Conservation (phyloP, 345 rosid genomes). For the Leavenworthia alabamica region DNA sequence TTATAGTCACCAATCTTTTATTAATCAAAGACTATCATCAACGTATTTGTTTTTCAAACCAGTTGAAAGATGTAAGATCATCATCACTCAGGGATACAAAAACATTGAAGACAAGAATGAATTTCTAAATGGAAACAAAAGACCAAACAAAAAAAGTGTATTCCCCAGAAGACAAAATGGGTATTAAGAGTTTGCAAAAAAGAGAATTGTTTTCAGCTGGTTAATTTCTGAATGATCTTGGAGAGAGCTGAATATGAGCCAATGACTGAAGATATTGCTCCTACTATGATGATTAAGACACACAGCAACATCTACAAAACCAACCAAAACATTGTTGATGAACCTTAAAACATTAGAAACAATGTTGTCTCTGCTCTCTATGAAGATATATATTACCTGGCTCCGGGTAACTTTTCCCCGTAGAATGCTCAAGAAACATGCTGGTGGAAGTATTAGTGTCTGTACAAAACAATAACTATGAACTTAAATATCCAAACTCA, state of each 20-base stretch:
- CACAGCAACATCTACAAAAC: conserved; percentile 46
- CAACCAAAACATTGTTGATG: too few relatives aligned
- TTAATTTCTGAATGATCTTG: conserved; percentile 52
- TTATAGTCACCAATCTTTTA: neutral
- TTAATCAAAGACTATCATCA: neutral
- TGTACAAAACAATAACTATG: conserved; percentile 37
- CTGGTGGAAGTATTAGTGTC: conserved; percentile 89
- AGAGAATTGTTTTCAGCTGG: too few relatives aligned
- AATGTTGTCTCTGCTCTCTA: too few relatives aligned
- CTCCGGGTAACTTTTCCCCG: conserved; percentile 49
- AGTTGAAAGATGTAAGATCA: conserved; percentile 3
- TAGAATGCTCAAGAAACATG: conserved; percentile 78
- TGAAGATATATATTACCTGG: too few relatives aligned
- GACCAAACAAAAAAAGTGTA: neutral
- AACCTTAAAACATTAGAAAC: too few relatives aligned
- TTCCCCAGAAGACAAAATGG: conserved; percentile 32
- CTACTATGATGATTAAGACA: conserved; percentile 53
- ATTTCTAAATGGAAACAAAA: too few relatives aligned
- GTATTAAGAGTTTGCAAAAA: too few relatives aligned
- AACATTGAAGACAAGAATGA: conserved; percentile 18
- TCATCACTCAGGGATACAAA: conserved; percentile 20
- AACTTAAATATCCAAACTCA: too few relatives aligned
- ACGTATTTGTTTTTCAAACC: conserved; percentile 11
- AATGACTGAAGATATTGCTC: conserved; percentile 49
- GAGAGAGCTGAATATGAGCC: conserved; percentile 71